Evolutionary conservation across 371 early-diverging fungal species (phyloP).

Genomic region (Zychaea mexicana): DNA sequence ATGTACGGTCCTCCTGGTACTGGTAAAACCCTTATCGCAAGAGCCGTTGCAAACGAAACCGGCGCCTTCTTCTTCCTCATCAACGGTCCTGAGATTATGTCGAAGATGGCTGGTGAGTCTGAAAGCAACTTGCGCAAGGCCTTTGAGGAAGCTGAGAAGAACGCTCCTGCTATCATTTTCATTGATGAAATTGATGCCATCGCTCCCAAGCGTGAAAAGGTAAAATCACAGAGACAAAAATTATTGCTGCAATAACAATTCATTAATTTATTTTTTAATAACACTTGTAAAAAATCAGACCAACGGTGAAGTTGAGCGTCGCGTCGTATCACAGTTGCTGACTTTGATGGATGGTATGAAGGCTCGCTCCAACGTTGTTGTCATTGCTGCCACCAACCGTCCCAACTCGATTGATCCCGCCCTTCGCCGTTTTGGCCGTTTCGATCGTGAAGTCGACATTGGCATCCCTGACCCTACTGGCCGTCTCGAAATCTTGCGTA

Average conservation of each 20-base stretch:
- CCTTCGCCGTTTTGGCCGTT: slow-evolving; percentile 99
- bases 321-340: slow-evolving; percentile 98
- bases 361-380: slow-evolving; percentile 96
- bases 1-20: slow-evolving; percentile 99
- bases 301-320: slow-evolving; percentile 99
- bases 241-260: too few species aligned
- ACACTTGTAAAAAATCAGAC: slow-evolving; percentile 54
- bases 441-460: slow-evolving; percentile 99
- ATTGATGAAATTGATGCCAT: slow-evolving; percentile 99
- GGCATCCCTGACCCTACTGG: slow-evolving; percentile 99
- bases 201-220: slow-evolving; percentile 99
- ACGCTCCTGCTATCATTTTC: slow-evolving; percentile 99
- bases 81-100: slow-evolving; percentile 99
- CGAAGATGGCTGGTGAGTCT: slow-evolving; percentile 99
- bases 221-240: too few species aligned
- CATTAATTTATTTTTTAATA: not conserved
- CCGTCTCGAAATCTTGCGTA: slow-evolving; percentile 98
- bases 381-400: slow-evolving; percentile 98
- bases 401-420: slow-evolving; percentile 99
- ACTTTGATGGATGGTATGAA: slow-evolving; percentile 99
- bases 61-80: slow-evolving; percentile 95
- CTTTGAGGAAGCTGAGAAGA: slow-evolving; percentile 99
- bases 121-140: slow-evolving; percentile 98
- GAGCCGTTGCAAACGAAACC: slow-evolving; percentile 77
- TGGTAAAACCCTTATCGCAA: slow-evolving; percentile 84